Conservation (phyloP, 768 basidiomycete species). For the Suillus brevipes region DNA sequence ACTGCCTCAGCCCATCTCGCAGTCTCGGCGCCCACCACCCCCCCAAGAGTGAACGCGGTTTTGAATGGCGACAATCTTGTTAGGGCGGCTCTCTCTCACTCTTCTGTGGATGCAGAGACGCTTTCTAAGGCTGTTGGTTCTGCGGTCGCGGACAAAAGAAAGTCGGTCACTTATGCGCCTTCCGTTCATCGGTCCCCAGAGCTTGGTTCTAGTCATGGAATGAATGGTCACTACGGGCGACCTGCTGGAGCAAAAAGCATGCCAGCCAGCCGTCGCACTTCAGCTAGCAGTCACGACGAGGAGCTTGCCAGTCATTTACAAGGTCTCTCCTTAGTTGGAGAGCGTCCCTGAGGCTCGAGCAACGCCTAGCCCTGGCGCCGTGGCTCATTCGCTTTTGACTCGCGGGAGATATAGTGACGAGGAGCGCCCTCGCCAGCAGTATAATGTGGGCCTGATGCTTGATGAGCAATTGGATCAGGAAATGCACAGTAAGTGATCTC, state of each 20-base stretch:
- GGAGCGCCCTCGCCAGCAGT: conserved; percentile 58
- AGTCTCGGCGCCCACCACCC: conserved; percentile 86
- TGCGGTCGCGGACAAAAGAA: conserved; percentile 72
- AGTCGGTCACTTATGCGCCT: conserved; percentile 84
- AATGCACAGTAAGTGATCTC: conserved; percentile 75
- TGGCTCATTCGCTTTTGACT: conserved; percentile 53
- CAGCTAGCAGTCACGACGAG: conserved; percentile 84
- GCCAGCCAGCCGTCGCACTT: conserved; percentile 89
- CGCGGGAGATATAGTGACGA: conserved; percentile 58
- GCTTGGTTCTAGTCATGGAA: conserved; percentile 42
- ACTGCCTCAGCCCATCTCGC: conserved; percentile 65
- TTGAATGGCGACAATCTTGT: conserved; percentile 58
- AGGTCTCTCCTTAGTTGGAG: conserved; percentile 66
- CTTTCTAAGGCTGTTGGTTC: conserved; percentile 70
- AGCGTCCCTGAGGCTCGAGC: conserved; percentile 54
- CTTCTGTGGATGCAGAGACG: conserved; percentile 58
- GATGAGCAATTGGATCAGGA: conserved; percentile 93
- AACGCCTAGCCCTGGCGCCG: conserved; percentile 55
- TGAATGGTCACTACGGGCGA: conserved; percentile 61
- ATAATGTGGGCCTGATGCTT: conserved; percentile 86
- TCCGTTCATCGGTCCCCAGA: conserved; percentile 77
- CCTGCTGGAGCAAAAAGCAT: conserved; percentile 84
- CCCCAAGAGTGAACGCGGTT: conserved; percentile 73
- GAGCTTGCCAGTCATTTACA: conserved; percentile 77
- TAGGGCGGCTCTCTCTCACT: conserved; percentile 46